phyloP scores from a whole-genome alignment of 2,329 filamentous ascomycete species.

The Colletotrichum nymphaeae region DNA sequence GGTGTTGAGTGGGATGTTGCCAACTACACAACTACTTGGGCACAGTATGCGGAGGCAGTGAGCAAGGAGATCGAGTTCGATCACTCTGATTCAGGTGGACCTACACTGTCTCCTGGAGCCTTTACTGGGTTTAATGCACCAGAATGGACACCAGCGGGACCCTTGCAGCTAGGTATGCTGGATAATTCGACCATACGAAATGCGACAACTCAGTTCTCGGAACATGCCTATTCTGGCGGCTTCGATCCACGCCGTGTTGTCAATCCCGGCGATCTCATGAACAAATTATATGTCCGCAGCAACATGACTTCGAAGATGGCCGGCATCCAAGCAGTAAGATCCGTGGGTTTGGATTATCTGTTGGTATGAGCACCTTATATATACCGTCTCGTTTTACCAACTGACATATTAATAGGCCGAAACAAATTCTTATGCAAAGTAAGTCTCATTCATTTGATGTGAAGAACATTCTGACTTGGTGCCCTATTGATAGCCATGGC shows the following conservation, averaged over 20 bases:
- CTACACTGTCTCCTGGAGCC: not conserved
- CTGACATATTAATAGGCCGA: not conserved
- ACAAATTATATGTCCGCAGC: not conserved
- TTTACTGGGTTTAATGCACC: not conserved
- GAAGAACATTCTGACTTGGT: not conserved
- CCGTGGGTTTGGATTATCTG: not conserved
- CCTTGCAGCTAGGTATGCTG: not conserved
- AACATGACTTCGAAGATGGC: conserved; percentile 1
- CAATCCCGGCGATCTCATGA: not conserved
- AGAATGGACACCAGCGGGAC: not conserved
- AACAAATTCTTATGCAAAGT: conserved; percentile 11
- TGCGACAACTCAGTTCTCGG: not conserved
- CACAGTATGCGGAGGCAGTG: not conserved
- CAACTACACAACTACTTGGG: not conserved
- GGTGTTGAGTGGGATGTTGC: not conserved
- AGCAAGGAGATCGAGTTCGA: not conserved
- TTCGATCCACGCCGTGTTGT: not conserved
- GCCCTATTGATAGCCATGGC: not conserved
- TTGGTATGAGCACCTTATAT: not conserved
- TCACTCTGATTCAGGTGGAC: not conserved
- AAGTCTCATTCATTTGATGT: not conserved
- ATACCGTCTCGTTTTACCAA: not conserved
- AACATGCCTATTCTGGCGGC: conserved; percentile 1
- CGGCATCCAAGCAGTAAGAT: not conserved
- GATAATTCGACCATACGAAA: not conserved